Percentiles rank a stretch among this genome's conserved stretches.
These are phyloP conservation scores for Silene latifolia DNA, from an alignment of 148 eudicot genomes.

Conservation along the genomic window DNA sequence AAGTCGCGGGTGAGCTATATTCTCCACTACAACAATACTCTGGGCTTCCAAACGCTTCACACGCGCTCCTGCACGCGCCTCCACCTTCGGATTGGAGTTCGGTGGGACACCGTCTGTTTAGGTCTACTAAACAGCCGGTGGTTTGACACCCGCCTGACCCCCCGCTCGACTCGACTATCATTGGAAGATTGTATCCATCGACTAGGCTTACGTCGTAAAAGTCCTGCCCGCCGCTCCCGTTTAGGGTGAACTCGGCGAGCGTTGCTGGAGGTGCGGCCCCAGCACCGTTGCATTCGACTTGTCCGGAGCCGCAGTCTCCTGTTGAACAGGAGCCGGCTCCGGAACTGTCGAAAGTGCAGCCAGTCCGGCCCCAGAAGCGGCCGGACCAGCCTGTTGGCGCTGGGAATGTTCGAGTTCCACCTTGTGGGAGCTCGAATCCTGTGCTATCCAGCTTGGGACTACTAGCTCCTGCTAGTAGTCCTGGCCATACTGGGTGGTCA, in stretches of 20 bases:
- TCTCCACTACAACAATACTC: constrained; percentile 77
- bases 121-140: constrained; percentile 63
- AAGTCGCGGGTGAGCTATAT: constrained; percentile 48
- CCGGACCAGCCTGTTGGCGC: constrained; percentile 90
- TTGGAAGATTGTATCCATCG: constrained; percentile 74
- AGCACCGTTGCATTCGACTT: constrained; percentile 52
- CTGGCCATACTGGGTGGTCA: constrained; percentile 72
- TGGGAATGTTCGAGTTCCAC: constrained; percentile 41
- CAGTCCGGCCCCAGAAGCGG: constrained; percentile 80
- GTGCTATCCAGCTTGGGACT: constrained; percentile 51
- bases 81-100: constrained; percentile 55
- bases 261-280: constrained; percentile 73
- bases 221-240: constrained; percentile 54
- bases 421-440: constrained; percentile 60
- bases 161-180: constrained; percentile 52
- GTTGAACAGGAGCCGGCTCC: constrained; percentile 66
- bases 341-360: constrained; percentile 58
- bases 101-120: constrained; percentile 55
- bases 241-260: constrained; percentile 72
- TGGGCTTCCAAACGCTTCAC: constrained; percentile 60
- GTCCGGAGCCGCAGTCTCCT: constrained; percentile 68
- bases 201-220: constrained; percentile 89
- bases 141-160: constrained; percentile 60
- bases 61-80: constrained; percentile 76
- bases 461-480: constrained; percentile 45